Evolutionary conservation across 257 asterid species (phyloP), one percentile per base, ranked within the genome.

Genomic region (Striga asiatica): DNA sequence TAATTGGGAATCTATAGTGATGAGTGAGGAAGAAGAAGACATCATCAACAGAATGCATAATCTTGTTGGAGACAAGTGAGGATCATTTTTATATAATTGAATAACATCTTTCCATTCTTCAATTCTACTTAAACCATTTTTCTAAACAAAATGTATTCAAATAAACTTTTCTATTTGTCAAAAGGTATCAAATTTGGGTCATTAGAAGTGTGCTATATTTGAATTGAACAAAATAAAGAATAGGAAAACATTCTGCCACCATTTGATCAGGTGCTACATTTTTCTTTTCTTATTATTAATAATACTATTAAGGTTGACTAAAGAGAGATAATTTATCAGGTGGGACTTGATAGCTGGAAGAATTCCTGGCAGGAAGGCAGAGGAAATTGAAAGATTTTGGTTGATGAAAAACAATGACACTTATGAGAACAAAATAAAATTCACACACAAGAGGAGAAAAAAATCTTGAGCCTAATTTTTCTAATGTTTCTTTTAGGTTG

Each of bases 331-430:
- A 5, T 32, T 37, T 6, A 2, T 37, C 13, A 83, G 94, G 76
- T 83, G 94, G 94, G 78, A 35, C 4, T 53, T 83, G 65, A 83
- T 83, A 56, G 89, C 94, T 32, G 94, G 94, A 20, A 71, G 94
- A 61, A 68, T 83, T 28, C 94, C 94, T 0, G 94, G 89, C 0
- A 71, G 86, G 23, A 80, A 34, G 25, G 74, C 94, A 8, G 94
- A 78, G 56, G 94, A 83, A 63, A 76, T 83, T 46, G 89, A 83
- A 51, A 83, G 94, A 56, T 83, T 71, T 71, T 83, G 94, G 94
- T 24, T 83, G 38, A 83, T 83, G 89, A 83, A 52, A 54, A 76
- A 83, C 16, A 57, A 60, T 32, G 71, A 71, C n/a, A 28, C 8
- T 47, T 74, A 68, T 60, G 69, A 71, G 41, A 50, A 54, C 56